Evolutionary conservation across 257 asterid species (phyloP), one percentile per base, ranked within the genome.

Genomic region (Solanum gandarillasii): DNA sequence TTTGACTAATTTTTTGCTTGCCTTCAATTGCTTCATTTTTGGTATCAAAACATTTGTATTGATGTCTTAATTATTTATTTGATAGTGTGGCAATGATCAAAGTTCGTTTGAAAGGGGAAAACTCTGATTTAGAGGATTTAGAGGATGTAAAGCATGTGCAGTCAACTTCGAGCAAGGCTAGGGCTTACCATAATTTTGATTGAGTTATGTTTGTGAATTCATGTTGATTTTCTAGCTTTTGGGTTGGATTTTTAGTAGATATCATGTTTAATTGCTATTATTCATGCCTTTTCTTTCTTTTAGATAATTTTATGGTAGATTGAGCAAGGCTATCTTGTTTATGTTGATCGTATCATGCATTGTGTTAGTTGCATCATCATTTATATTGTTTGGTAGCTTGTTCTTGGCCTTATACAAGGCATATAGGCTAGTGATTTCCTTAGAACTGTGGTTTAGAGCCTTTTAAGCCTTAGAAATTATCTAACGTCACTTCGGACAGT

Each of bases 401-500:
- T 55, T 55, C 62, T 55, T 20, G 65, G 4, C 65, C 65, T 55
- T 55, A 55, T 3, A 11, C n/a, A 18, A 55, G n/a, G 25, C 2
- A 5, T 55, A 5, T 55, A 55, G 25, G 4, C 65, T 55, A 55
- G 65, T 55, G 4, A 55, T 55, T 55, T 1, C 65, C 65, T 55
- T 55, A 7, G 2, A 55, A 18, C 4, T 55, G 2, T 55, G 65
- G 65, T 18, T 20, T 55, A 55, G 65, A 55, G 5, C 25, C 11
- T 55, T 7, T 55, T 18, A 18, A 55, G 65, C 65, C 65, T 55
- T 55, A 20, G 11, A 55, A 55, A 55, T 8, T 20, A 55, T 18
- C 11, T 20, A 0, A 55, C 2, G 2, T 55, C 65, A 0, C 0
- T 55, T 20, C 11, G 25, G 65, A 55, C 2, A 20, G 1, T 20